Evolutionary conservation across 371 early-diverging fungal genomes (phyloP).

Genomic region (Mortierella sp.): DNA sequence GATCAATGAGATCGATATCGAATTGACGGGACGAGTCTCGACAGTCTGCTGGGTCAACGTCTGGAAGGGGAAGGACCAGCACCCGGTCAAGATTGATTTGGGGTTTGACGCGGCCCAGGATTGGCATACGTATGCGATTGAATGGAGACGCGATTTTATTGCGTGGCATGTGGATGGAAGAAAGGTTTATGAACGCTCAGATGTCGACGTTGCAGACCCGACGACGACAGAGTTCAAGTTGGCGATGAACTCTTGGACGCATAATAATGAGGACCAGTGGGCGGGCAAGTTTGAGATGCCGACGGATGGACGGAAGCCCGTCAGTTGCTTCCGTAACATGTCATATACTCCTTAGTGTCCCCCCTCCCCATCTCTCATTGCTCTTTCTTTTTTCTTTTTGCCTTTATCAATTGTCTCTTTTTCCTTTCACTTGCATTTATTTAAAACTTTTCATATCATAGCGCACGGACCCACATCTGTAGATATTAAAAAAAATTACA

Average conservation of each 20-base stretch:
- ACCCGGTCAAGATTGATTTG: conserved; percentile 20
- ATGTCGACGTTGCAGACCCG: conserved; percentile 17
- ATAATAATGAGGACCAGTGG: conserved; percentile 29
- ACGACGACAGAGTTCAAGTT: conserved; percentile 14
- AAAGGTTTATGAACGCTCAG: conserved; percentile 21
- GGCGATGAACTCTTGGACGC: conserved; percentile 39
- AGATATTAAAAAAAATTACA: not conserved
- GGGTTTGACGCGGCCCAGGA: conserved; percentile 32
- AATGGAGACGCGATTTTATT: conserved; percentile 33
- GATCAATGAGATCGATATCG: conserved; percentile 41
- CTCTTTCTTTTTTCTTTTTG: not conserved
- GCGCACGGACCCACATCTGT: not conserved
- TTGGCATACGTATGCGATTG: conserved; percentile 44
- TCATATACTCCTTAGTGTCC: conserved; percentile 25
- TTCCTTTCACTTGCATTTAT: not conserved
- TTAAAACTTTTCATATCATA: not conserved
- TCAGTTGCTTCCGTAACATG: conserved; percentile 36
- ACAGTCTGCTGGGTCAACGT: conserved; percentile 32
- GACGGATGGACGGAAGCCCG: not conserved
- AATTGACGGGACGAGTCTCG: conserved; percentile 37
- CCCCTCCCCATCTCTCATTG: not conserved
- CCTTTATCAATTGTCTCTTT: not conserved
- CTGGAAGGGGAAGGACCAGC: conserved; percentile 26
- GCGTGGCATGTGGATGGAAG: conserved; percentile 40
- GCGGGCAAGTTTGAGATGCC: conserved; percentile 46